Conservation (phyloP, 495 filamentous ascomycete species). For the Aspergillus asperescens region DNA sequence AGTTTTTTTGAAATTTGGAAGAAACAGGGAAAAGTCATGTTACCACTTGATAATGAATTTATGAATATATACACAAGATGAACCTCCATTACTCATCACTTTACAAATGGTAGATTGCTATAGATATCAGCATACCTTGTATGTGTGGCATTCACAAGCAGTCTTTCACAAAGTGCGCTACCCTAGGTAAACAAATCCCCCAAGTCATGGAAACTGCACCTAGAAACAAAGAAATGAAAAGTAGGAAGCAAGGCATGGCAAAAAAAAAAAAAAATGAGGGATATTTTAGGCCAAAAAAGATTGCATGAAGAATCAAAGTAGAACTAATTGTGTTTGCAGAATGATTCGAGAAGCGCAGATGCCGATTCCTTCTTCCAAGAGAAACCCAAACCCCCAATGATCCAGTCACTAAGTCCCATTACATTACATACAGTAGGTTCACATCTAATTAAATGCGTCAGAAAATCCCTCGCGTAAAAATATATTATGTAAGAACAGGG, state of each 20-base stretch:
- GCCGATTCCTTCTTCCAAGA: too few species aligned
- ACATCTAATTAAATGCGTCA: slow-evolving; percentile 44
- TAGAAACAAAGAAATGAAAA: neutral
- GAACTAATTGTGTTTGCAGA: too few species aligned
- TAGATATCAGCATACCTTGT: neutral
- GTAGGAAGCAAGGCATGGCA: neutral
- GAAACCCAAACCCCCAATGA: slow-evolving; percentile 4
- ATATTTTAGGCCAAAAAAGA: slow-evolving; percentile 5
- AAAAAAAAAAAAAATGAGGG: too few species aligned
- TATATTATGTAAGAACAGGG: slow-evolving; percentile 17
- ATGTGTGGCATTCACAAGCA: neutral
- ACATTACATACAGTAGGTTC: slow-evolving; percentile 63
- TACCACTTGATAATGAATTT: neutral
- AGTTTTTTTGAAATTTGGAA: neutral
- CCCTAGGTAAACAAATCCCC: neutral
- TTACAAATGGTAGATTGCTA: neutral
- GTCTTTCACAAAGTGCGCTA: neutral
- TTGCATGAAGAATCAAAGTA: neutral
- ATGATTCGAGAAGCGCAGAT: too few species aligned
- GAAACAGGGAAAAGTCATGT: neutral
- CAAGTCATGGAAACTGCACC: neutral
- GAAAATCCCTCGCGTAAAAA: slow-evolving; percentile 19
- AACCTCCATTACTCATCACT: neutral
- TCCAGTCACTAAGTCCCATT: slow-evolving; percentile 21
- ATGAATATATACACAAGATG: slow-evolving; percentile 1